These are phyloP conservation scores for Calonectria pteridis DNA, from an alignment of 2,329 filamentous ascomycete species.

Conservation along the genomic window DNA sequence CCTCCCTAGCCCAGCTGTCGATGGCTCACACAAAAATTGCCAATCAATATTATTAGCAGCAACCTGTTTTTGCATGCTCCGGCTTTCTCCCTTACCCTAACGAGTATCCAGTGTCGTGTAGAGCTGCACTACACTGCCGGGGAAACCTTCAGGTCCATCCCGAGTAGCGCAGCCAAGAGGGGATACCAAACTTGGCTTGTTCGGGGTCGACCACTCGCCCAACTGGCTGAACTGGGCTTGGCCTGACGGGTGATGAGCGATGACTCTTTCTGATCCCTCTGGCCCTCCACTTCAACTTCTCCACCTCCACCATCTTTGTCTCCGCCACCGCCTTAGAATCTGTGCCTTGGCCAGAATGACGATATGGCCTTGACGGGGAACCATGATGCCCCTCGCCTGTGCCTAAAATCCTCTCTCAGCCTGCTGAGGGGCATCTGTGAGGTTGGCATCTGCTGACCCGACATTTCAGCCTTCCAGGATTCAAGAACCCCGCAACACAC, in stretches of 20 bases:
- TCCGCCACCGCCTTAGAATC: slow-evolving; percentile 35
- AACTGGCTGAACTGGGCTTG: slow-evolving; percentile 12
- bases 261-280: slow-evolving; percentile 39
- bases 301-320: slow-evolving; percentile 39
- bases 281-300: slow-evolving; percentile 20
- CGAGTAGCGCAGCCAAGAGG: slow-evolving; percentile 11
- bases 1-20: neutral
- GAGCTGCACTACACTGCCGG: slow-evolving; percentile 14
- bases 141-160: slow-evolving; percentile 13
- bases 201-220: slow-evolving; percentile 4
- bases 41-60: slow-evolving; percentile 10
- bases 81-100: slow-evolving; percentile 14
- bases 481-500: slow-evolving; percentile 8
- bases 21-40: slow-evolving; percentile 11
- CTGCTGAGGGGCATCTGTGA: slow-evolving; percentile 16
- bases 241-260: slow-evolving; percentile 38
- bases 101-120: slow-evolving; percentile 10
- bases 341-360: slow-evolving; percentile 31
- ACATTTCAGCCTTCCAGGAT: slow-evolving; percentile 11
- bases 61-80: neutral
- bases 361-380: slow-evolving; percentile 17
- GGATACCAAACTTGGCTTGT: slow-evolving; percentile 8
- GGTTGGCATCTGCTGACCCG: slow-evolving; percentile 16
- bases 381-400: slow-evolving; percentile 19
- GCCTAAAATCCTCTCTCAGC: slow-evolving; percentile 16